Conservation (phyloP, 441 rosid genomes). For the Gossypium armourianum region DNA sequence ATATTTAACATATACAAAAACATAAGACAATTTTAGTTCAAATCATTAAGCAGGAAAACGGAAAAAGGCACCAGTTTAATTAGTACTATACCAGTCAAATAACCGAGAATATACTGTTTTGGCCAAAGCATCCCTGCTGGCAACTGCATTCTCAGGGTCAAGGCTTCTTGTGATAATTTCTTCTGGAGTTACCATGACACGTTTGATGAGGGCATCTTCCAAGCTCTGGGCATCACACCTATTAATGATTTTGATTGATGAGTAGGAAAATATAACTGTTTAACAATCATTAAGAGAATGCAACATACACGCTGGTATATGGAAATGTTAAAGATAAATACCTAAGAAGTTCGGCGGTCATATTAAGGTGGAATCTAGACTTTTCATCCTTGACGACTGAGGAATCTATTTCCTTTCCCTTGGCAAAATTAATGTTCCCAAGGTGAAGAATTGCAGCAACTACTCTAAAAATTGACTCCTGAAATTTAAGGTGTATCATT, state of each 20-base stretch:
- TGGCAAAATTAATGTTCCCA: constrained; percentile 82
- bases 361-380: constrained; percentile 73
- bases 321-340: constrained; percentile 23
- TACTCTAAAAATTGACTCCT: constrained; percentile 92
- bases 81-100: constrained; percentile 76
- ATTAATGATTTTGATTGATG: constrained; percentile 3
- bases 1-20: neutral
- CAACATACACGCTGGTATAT: neutral
- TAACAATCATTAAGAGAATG: neutral
- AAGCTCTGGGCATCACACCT: constrained; percentile 88
- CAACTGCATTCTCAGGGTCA: constrained; percentile 73
- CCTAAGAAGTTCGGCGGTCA: constrained; percentile 80
- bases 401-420: constrained; percentile 83
- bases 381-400: constrained; percentile 86
- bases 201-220: constrained; percentile 93
- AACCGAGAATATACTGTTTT: constrained; percentile 91
- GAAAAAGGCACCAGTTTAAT: constrained; percentile 1
- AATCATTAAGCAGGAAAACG: neutral
- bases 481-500: constrained; percentile 17
- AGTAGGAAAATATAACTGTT: neutral
- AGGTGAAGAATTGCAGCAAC: constrained; percentile 94
- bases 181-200: constrained; percentile 99
- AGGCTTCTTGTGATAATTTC: constrained; percentile 96
- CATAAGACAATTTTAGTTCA: neutral
- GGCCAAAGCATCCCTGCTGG: constrained; percentile 94